A percentile compares a stretch with the other conserved stretches of the same genome.
These are phyloP conservation scores for Phytophthora vignae DNA, from an alignment of 352 stramenopile genomes.

Conservation along the genomic window DNA sequence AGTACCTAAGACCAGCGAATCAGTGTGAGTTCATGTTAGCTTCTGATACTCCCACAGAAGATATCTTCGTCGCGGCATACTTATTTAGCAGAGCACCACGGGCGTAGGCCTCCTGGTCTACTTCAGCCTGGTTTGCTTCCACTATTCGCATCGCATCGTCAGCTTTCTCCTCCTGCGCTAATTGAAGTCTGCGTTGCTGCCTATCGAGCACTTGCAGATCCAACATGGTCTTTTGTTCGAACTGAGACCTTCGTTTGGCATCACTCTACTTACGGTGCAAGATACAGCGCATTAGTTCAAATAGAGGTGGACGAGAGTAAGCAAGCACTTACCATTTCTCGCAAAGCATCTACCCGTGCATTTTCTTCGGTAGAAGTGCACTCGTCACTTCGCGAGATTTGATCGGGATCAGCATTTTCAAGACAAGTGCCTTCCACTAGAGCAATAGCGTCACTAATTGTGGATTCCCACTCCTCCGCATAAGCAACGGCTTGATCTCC, in stretches of 20 bases:
- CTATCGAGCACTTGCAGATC: slow-evolving; percentile 41
- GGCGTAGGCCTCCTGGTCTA: slow-evolving; percentile 19
- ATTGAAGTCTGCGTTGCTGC: slow-evolving; percentile 18
- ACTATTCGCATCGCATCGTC: slow-evolving; percentile 13
- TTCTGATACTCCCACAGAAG: background rate
- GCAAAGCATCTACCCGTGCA: slow-evolving; percentile 1
- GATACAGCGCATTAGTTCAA: background rate
- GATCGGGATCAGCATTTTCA: background rate
- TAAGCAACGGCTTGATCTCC: slow-evolving; percentile 24
- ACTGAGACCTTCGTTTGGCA: slow-evolving; percentile 30
- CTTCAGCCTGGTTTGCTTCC: slow-evolving; percentile 11
- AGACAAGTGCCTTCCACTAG: background rate
- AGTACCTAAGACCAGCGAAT: slow-evolving; percentile 39
- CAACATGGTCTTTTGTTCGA: slow-evolving; percentile 31
- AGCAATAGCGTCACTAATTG: slow-evolving; percentile 6
- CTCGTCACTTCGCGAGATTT: background rate
- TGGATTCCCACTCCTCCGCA: slow-evolving; percentile 34
- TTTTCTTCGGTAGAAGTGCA: background rate
- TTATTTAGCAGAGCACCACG: slow-evolving; percentile 26
- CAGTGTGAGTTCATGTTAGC: background rate
- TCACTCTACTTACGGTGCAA: slow-evolving; percentile 20
- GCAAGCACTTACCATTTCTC: slow-evolving; percentile 22
- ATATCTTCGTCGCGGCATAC: slow-evolving; percentile 19
- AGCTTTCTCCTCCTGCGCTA: slow-evolving; percentile 8
- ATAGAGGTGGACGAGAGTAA: background rate